Base-by-base conservation (phyloP, 2,329 filamentous ascomycete species). In the Epichloe hybrida region DNA sequence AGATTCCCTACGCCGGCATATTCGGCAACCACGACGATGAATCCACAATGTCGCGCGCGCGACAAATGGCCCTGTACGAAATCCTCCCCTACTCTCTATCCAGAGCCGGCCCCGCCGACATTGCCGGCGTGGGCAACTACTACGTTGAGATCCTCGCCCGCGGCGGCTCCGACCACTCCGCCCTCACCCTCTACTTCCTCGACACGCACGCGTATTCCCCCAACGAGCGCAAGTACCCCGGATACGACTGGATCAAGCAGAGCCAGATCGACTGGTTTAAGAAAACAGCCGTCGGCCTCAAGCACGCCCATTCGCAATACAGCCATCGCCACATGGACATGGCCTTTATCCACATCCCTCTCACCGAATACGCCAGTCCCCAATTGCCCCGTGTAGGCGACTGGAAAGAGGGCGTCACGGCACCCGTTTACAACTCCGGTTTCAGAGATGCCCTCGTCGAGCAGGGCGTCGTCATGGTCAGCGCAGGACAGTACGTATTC, bases 21-120 rank as follows among this genome's bases (percentile, higher is more conserved):
- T 96, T 97, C 62, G 93, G 93, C 51, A 98, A 98, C 65, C 93
- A 98, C 66, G 93, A 98, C 62, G 91, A 97, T 61, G 91, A 97
- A 72, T 83, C 84, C 36, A 81, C 86, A 44, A 76, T 96, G 56
- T 80, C 83, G 15, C 84, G 93, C 51, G 72, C 77, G 4, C 79
- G 80, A 2, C 84, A 93, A 61, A 97, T 98, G 90, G 74, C 81
- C 3, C 74, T 98, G 13, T 81, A 95, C 59, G 83, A 95, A 64
- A 81, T 83, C 1, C 75, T 98, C 0, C 93, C 93, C 0, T 96
- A 88, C 66, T 96, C 89, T 1, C 75, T 98, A 20, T 89, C 89
- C n/a, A 73, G 78, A 54, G 79, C 89, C 4, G 93, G 93, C 0
- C 89, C 93, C 1, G 80, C 83, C 43, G 81, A 87, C 36, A 78